Conservation (phyloP, 2,329 filamentous ascomycete genomes). For the Metarhizium album region DNA sequence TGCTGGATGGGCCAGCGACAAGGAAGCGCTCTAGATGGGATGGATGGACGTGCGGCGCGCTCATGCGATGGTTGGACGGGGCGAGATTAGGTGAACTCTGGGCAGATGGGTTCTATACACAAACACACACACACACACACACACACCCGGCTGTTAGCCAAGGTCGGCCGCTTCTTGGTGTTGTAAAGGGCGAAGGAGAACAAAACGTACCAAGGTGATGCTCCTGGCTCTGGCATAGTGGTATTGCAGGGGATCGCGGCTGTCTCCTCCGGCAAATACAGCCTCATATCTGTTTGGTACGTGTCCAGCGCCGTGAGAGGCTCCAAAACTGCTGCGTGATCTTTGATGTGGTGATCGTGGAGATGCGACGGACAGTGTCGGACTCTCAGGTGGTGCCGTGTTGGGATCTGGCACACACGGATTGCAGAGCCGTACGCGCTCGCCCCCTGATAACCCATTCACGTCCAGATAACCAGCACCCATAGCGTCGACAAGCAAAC, state of each 20-base stretch:
- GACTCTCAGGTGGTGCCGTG: conserved; percentile 41
- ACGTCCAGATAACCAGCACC: conserved; percentile 30
- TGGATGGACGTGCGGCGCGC: conserved; percentile 18
- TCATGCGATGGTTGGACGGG: conserved; percentile 18
- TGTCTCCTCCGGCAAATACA: conserved; percentile 23
- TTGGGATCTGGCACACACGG: conserved; percentile 53
- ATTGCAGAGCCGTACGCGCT: conserved; percentile 49
- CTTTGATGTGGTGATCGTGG: conserved; percentile 30
- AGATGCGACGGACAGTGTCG: conserved; percentile 20
- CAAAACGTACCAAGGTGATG: conserved; percentile 36
- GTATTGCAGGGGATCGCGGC: conserved; percentile 24
- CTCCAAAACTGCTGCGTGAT: conserved; percentile 33
- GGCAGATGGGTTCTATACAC: conserved; percentile 10
- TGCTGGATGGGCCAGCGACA: conserved; percentile 10
- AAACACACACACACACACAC: too few relatives aligned
- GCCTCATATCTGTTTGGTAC: conserved; percentile 23
- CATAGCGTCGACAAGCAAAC: conserved; percentile 27
- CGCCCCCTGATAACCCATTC: conserved; percentile 40
- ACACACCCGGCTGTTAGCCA: neutral
- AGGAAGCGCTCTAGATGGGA: conserved; percentile 27
- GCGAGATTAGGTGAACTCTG: conserved; percentile 11
- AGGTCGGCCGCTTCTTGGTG: neutral
- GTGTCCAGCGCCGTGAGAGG: conserved; percentile 19
- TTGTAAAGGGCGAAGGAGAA: neutral
- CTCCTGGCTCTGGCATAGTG: conserved; percentile 29